Base-by-base conservation (phyloP, 495 filamentous ascomycete genomes). In the Evernia prunastri region DNA sequence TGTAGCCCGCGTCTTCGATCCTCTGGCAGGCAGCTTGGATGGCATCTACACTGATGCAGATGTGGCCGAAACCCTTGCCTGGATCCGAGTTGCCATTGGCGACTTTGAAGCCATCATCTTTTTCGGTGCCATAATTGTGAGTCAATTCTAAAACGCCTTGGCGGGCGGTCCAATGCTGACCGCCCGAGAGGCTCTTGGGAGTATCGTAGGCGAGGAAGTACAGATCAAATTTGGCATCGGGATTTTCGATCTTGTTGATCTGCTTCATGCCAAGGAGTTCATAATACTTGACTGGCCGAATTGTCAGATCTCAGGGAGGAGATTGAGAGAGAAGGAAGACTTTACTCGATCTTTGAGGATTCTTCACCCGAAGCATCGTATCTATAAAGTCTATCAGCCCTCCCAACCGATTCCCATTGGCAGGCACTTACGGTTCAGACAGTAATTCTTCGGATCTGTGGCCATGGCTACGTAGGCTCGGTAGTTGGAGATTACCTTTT, bases 91-190 rank as follows among this genome's bases (percentile, higher is more conserved):
- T 98, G 62, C 94, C 94, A 73, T 92, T 97, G 68, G 83, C 86
- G 66, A 93, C 77, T 71, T 85, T 88, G 81, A 89, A 97, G 72
- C 85, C 79, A 25, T 88, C 84, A 73, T 97, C 90, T 63, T 81
- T 81, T 76, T 97, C 94, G 20, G 92, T 97, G 70, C 94, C 94
- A 75, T 96, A 89, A 81, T 97, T 97, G 82, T 98, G 94, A 61
- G 91, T 96, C 64, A 98, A 85, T 73, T 98, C 94, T 68, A 98
- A 83, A 27, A 96, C 79, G 39, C 89, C 93, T 70, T 96, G 87
- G 60, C 93, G 89, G 75, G 95, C 90, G 62, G 87, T 90, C 75
- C 86, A 87, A 70, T 81, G 81, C 67, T 81, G 81, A 64, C 82
- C 87, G 39, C 72, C 73, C 6, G 86, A 88, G 40, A 78, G 74